Conservation (phyloP, 768 basidiomycete species). For the Lactarius evosmus region DNA sequence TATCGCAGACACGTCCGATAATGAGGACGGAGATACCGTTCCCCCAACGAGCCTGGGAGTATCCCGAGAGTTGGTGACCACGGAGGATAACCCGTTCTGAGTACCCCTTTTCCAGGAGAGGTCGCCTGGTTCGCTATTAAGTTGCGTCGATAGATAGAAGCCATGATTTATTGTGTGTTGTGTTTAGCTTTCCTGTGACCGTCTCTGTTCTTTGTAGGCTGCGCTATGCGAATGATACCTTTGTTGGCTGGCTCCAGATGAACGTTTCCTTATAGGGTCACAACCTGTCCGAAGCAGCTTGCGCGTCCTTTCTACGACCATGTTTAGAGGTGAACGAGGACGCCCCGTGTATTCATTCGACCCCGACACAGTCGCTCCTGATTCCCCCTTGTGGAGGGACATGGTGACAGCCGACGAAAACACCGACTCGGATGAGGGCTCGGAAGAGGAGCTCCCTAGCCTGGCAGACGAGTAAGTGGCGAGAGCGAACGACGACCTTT, state of each 20-base stretch:
- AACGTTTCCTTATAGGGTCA: not conserved
- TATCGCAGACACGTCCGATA: conserved; percentile 36
- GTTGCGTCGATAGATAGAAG: conserved; percentile 20
- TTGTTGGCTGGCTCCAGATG: conserved; percentile 15
- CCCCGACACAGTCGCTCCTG: conserved; percentile 1
- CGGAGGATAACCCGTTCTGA: conserved; percentile 74
- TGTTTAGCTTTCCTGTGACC: conserved; percentile 11
- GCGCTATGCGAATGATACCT: not conserved
- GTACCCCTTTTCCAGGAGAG: not conserved
- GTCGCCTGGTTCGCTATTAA: not conserved
- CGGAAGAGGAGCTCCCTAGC: not conserved
- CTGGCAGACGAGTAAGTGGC: conserved; percentile 9
- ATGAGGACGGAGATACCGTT: conserved; percentile 40
- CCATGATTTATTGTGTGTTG: conserved; percentile 18
- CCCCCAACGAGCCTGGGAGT: conserved; percentile 35
- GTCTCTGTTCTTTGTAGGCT: conserved; percentile 13
- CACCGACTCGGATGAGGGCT: not conserved
- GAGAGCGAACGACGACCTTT: not conserved
- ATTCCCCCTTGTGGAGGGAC: conserved; percentile 6
- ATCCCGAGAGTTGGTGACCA: conserved; percentile 39
- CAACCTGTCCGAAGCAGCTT: not conserved
- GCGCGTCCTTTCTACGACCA: not conserved
- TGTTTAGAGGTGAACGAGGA: conserved; percentile 7
- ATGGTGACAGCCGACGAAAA: not conserved
- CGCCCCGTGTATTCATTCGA: conserved; percentile 3